A percentile compares a stretch with the other conserved stretches of the same genome.
phyloP scores from a whole-genome alignment of 768 basidiomycete genomes.

The Tephrocybe rancida region DNA sequence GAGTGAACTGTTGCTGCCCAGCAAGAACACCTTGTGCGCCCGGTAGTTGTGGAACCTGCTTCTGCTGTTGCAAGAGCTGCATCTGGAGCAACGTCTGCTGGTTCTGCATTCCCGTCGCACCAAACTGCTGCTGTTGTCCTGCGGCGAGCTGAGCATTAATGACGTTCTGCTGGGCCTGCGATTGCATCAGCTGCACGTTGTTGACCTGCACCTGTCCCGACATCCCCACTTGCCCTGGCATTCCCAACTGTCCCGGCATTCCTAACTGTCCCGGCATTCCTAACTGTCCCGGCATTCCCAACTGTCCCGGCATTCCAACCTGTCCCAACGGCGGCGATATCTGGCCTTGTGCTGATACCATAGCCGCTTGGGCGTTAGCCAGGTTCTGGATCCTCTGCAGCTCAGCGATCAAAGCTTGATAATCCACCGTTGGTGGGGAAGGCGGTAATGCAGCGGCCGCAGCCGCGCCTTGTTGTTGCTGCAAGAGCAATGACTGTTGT shows the following conservation, averaged over 20 bases:
- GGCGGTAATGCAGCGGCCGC: background rate
- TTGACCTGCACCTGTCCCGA: conserved; percentile 4
- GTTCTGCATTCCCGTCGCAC: background rate
- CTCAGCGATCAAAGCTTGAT: conserved; percentile 20
- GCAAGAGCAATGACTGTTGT: conserved; percentile 9
- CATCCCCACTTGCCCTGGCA: background rate
- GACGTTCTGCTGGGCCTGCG: background rate
- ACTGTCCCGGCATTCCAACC: background rate
- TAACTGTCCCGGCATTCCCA: background rate
- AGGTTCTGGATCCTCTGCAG: conserved; percentile 18
- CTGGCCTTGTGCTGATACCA: conserved; percentile 12
- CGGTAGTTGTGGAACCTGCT: background rate
- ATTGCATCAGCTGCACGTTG: conserved; percentile 10
- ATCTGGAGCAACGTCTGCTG: background rate
- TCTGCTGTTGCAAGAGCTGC: conserved; percentile 1
- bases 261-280: background rate
- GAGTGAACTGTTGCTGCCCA: background rate
- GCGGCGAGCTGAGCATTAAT: background rate
- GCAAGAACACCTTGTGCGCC: background rate
- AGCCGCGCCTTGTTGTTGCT: conserved; percentile 4
- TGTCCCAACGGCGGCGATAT: background rate
- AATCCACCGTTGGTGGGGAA: conserved; percentile 15
- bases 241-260: background rate
- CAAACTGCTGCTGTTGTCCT: background rate
- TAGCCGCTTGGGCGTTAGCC: conserved; percentile 11